Conservation (phyloP, 441 rosid genomes). For the Daphne laureola region DNA sequence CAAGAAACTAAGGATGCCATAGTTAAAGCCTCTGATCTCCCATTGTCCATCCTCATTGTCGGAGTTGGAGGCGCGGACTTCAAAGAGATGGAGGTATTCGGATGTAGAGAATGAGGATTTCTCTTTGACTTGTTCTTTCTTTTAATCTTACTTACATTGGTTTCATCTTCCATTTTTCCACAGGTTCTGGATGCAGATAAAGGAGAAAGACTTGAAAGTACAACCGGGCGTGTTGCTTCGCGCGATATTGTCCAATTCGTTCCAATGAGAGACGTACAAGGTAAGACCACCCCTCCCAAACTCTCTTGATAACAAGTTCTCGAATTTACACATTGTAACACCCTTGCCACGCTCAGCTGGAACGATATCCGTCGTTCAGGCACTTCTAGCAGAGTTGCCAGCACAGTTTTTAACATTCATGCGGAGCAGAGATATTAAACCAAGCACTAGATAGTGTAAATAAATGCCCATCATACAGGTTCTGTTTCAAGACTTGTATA, state of each 20-base stretch:
- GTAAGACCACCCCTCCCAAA: constrained; percentile 33
- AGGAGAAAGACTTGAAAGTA: constrained; percentile 82
- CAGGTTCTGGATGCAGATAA: constrained; percentile 83
- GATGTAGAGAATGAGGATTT: background rate
- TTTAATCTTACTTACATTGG: background rate
- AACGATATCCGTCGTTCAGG: constrained; percentile 68
- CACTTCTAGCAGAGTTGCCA: constrained; percentile 77
- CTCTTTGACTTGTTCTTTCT: background rate
- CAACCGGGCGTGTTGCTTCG: constrained; percentile 72
- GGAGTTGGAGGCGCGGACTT: constrained; percentile 98
- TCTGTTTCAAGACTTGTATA: background rate
- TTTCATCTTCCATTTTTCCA: constrained; percentile 2
- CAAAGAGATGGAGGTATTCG: constrained; percentile 88
- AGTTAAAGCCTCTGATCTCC: constrained; percentile 89
- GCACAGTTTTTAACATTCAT: constrained; percentile 69
- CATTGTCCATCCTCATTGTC: constrained; percentile 78
- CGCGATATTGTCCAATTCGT: constrained; percentile 91
- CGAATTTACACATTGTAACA: constrained; percentile 3
- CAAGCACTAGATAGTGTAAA: constrained; percentile 26
- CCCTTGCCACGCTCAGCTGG: constrained; percentile 40
- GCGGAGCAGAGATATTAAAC: constrained; percentile 60
- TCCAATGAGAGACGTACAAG: constrained; percentile 63
- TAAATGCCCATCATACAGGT: constrained; percentile 24
- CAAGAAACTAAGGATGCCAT: constrained; percentile 90
- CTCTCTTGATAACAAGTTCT: background rate